Percentiles rank a stretch among this genome's conserved stretches.
These are phyloP conservation scores for Zarea fungicola DNA, from an alignment of 2,329 filamentous ascomycete genomes.

Conservation along the genomic window DNA sequence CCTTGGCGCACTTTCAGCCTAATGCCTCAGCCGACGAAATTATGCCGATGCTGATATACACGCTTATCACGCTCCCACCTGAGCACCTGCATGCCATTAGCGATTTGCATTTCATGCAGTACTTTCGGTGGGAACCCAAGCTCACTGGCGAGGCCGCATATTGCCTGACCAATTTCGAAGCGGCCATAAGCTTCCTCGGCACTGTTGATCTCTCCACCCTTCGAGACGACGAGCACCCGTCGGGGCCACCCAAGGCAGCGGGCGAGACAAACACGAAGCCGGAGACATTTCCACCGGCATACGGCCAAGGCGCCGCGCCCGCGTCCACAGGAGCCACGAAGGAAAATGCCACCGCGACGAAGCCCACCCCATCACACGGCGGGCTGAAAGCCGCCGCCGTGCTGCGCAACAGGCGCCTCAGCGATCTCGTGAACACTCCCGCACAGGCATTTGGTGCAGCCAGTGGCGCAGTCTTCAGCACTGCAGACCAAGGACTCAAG, in stretches of 20 bases:
- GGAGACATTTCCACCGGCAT: slow-evolving; percentile 55
- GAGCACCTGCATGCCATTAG: slow-evolving; percentile 86
- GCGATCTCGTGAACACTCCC: slow-evolving; percentile 80
- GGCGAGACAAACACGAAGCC: slow-evolving; percentile 44
- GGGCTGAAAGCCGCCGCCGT: slow-evolving; percentile 42
- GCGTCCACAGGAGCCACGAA: slow-evolving; percentile 28
- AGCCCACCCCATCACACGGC: slow-evolving; percentile 32
- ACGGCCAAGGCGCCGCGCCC: slow-evolving; percentile 38
- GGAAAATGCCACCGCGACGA: slow-evolving; percentile 29
- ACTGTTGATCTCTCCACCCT: slow-evolving; percentile 91
- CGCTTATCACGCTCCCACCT: slow-evolving; percentile 83
- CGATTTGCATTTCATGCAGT: slow-evolving; percentile 90
- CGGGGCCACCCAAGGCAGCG: slow-evolving; percentile 56
- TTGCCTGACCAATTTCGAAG: slow-evolving; percentile 92
- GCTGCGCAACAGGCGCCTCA: slow-evolving; percentile 68
- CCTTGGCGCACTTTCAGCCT: slow-evolving; percentile 60
- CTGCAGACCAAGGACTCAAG: slow-evolving; percentile 87
- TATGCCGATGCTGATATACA: slow-evolving; percentile 93
- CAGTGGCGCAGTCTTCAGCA: slow-evolving; percentile 77
- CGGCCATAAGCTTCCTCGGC: slow-evolving; percentile 88
- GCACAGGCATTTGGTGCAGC: slow-evolving; percentile 76
- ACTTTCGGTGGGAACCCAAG: slow-evolving; percentile 79
- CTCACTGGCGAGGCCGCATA: slow-evolving; percentile 93
- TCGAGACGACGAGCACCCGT: slow-evolving; percentile 69
- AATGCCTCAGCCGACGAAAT: slow-evolving; percentile 96